Base-by-base conservation (phyloP, 2,329 filamentous ascomycete species). In the Phialophora tarda region DNA sequence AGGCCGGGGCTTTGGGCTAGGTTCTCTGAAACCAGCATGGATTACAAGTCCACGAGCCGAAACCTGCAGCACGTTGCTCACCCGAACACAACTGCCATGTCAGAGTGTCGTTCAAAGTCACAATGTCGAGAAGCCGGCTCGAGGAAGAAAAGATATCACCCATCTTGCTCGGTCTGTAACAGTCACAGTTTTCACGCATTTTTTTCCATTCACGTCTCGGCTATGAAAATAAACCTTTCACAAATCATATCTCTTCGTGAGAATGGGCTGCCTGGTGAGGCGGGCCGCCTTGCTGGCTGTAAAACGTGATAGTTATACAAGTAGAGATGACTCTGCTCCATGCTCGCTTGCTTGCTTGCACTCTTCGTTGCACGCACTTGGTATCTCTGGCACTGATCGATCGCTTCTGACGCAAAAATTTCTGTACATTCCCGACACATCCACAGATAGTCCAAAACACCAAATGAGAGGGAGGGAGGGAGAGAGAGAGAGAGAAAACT, bases 141-240 rank as follows among this genome's bases (percentile, higher is more conserved):
- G 34, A 41, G 34, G 4, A 7, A 21, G 38, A 44, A 3, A n/a
- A 44, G 14, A 44, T 1, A n/a, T 17, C 38, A 44, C 17, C 7
- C 17, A 7, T 44, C 38, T 44, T n/a, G 14, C 6, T 2, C 38
- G 6, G 1, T 2, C 38, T 44, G 17, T 17, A 30, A 10, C 10
- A n/a, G 38, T 44, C 17, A 8, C 21, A 21, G 4, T 55, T 55
- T 55, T 34, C 8, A n/a, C 53, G 34, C 48, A 21, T 55, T 55
- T 55, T 55, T 34, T 32, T 17, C 10, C 53, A 55, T 55, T 34
- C 17, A 26, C 3, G 24, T 24, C 30, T 21, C n/a, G 17, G 24
- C 26, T 55, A 55, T 30, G 53, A 55, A 55, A 55, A 55, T 3
- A 55, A 28, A 17, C 26, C 21, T 51, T 21, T 51, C 48, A 28